A percentile compares a stretch with the other conserved stretches of the same genome.
These are phyloP conservation scores for Adiantum capillusveneris DNA, from an alignment of 75 land plant genomes.

Conservation along the genomic window DNA sequence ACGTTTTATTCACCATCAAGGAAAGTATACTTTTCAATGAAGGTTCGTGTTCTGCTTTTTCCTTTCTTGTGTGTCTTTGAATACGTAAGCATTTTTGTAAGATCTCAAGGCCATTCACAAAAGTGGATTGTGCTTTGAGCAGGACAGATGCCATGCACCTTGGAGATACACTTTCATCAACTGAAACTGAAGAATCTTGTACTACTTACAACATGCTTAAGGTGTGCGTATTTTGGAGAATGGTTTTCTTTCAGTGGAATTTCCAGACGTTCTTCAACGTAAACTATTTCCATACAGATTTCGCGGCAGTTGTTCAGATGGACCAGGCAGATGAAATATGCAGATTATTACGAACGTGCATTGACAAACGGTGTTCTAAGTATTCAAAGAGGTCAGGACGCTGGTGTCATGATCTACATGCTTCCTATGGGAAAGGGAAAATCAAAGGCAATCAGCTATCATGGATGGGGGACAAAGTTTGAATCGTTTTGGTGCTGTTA, in stretches of 20 bases:
- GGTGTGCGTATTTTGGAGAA: conserved; percentile 20
- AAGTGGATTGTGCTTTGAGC: conserved; percentile 7
- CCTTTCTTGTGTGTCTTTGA: too few species aligned
- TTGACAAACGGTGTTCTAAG: conserved; percentile 80
- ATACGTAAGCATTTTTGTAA: background rate
- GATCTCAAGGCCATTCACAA: too few species aligned
- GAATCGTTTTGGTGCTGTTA: conserved; percentile 97
- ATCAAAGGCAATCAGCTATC: conserved; percentile 73
- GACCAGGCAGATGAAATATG: conserved; percentile 75
- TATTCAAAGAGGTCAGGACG: conserved; percentile 76
- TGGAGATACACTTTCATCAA: conserved; percentile 36
- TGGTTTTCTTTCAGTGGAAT: too few species aligned
- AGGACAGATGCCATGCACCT: conserved; percentile 79
- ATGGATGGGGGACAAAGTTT: conserved; percentile 82
- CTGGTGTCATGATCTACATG: conserved; percentile 97
- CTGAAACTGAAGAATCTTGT: conserved; percentile 90
- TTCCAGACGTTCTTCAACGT: too few species aligned
- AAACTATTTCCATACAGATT: conserved; percentile 51
- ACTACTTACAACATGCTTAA: conserved; percentile 99
- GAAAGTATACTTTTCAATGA: too few species aligned
- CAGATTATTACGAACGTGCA: conserved; percentile 92
- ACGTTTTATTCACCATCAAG: too few species aligned
- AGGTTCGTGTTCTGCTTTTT: too few species aligned
- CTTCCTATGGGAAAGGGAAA: conserved; percentile 73
- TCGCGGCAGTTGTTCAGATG: conserved; percentile 81